phyloP scores from a whole-genome alignment of 805 yeast species.

The Candida maltosa region DNA sequence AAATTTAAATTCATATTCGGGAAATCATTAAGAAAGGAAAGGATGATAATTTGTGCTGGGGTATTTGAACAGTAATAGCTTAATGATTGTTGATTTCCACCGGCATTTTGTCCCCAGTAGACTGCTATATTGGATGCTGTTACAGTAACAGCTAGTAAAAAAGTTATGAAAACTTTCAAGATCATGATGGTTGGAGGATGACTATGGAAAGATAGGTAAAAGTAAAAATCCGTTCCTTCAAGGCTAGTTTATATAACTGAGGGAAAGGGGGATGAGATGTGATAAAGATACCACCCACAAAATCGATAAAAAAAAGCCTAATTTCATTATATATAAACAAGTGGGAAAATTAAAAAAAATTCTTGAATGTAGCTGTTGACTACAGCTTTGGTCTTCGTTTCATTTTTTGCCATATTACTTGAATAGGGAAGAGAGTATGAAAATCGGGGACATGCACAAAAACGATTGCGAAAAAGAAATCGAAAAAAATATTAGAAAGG shows the following conservation, averaged over 20 bases:
- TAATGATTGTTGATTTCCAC: slow-evolving; percentile 31
- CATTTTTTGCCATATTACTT: too few species aligned
- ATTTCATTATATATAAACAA: too few species aligned
- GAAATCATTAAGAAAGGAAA: slow-evolving; percentile 66
- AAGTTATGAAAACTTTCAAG: not conserved
- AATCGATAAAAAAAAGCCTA: too few species aligned
- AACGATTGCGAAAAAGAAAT: not conserved
- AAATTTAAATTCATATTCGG: slow-evolving; percentile 29
- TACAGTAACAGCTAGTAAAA: slow-evolving; percentile 1
- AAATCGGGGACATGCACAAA: too few species aligned
- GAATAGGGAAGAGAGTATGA: not conserved
- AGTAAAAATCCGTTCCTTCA: not conserved
- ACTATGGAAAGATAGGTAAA: not conserved
- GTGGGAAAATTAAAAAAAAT: too few species aligned
- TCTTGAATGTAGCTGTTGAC: too few species aligned
- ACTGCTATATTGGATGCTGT: slow-evolving; percentile 56
- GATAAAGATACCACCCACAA: too few species aligned
- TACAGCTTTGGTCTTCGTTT: too few species aligned
- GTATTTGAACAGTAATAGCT: slow-evolving; percentile 56
- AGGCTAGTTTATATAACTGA: too few species aligned
- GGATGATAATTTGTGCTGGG: slow-evolving; percentile 63
- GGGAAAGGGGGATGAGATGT: too few species aligned
- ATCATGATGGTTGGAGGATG: not conserved
- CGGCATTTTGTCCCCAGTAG: slow-evolving; percentile 78
- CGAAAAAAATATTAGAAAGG: too few species aligned